Conservation (phyloP, 1,284 basidiomycete species). For the Chondrostereum purpureum region DNA sequence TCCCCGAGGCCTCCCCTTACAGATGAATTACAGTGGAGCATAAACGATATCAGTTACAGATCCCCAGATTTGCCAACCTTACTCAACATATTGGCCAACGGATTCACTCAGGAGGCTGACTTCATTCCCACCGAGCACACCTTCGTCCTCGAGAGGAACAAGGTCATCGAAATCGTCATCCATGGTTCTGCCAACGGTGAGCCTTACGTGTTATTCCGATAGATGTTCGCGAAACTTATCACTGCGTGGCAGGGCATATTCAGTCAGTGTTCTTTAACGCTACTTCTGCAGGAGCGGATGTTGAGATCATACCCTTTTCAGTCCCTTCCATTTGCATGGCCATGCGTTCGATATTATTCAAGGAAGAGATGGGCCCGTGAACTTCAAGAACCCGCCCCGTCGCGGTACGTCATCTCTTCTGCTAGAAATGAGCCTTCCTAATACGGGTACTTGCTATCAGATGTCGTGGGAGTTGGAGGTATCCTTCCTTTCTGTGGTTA, state of each 20-base stretch:
- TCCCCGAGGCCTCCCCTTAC: neutral
- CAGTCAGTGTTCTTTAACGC: neutral
- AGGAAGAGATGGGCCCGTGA: slow-evolving; percentile 10
- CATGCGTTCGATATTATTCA: slow-evolving; percentile 14
- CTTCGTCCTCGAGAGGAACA: slow-evolving; percentile 7
- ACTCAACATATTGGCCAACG: slow-evolving; percentile 11
- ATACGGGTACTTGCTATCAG: neutral
- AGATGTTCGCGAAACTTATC: too few species aligned
- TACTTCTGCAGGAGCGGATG: neutral
- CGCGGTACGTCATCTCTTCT: slow-evolving; percentile 6
- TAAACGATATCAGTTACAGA: slow-evolving; percentile 11
- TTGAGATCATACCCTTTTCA: neutral
- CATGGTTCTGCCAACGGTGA: slow-evolving; percentile 13
- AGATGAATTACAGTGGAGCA: slow-evolving; percentile 7
- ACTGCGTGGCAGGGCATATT: neutral
- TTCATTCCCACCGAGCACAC: slow-evolving; percentile 9
- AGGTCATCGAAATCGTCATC: slow-evolving; percentile 13
- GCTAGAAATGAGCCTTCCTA: neutral
- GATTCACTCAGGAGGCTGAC: slow-evolving; percentile 4
- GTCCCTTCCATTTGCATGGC: slow-evolving; percentile 17
- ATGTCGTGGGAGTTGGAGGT: slow-evolving; percentile 11
- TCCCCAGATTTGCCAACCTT: slow-evolving; percentile 10
- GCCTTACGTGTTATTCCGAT: neutral
- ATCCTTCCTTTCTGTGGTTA: neutral
- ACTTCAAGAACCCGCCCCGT: slow-evolving; percentile 16